A percentile compares a stretch with the other conserved stretches of the same genome.
phyloP scores from a whole-genome alignment of 129 eudicot genomes.

The Logfia minima region DNA sequence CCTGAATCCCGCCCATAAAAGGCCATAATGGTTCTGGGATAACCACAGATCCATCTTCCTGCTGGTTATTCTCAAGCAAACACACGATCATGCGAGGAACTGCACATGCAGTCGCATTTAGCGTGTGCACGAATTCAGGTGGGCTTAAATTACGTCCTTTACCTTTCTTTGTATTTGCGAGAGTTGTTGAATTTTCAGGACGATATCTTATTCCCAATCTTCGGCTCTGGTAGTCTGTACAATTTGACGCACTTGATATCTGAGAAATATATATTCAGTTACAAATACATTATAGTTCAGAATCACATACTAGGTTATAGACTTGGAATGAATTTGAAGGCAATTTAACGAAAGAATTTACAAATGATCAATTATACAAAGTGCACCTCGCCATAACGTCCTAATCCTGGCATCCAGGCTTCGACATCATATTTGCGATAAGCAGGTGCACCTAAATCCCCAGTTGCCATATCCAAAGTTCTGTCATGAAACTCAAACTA shows the following conservation, averaged over 20 bases:
- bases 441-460: constrained; percentile 97
- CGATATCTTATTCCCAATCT: constrained; percentile 86
- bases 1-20: constrained; percentile 84
- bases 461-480: constrained; percentile 90
- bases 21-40: constrained; percentile 86
- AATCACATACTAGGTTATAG: no score
- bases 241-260: constrained; percentile 98
- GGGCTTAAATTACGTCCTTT: constrained; percentile 57
- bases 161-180: constrained; percentile 49
- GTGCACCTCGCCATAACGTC: constrained; percentile 92
- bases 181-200: constrained; percentile 47
- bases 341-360: background rate
- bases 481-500: constrained; percentile 38
- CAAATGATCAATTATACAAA: background rate
- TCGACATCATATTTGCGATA: constrained; percentile 87
- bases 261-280: constrained; percentile 31
- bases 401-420: constrained; percentile 99
- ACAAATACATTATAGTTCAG: background rate
- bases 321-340: background rate
- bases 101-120: constrained; percentile 97
- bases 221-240: constrained; percentile 98
- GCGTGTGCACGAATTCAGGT: constrained; percentile 83
- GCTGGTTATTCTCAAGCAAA: constrained; percentile 93
- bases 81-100: constrained; percentile 93
- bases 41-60: constrained; percentile 84